phyloP scores from a whole-genome alignment of 345 rosid species.

The Gynandropsis gynandra region DNA sequence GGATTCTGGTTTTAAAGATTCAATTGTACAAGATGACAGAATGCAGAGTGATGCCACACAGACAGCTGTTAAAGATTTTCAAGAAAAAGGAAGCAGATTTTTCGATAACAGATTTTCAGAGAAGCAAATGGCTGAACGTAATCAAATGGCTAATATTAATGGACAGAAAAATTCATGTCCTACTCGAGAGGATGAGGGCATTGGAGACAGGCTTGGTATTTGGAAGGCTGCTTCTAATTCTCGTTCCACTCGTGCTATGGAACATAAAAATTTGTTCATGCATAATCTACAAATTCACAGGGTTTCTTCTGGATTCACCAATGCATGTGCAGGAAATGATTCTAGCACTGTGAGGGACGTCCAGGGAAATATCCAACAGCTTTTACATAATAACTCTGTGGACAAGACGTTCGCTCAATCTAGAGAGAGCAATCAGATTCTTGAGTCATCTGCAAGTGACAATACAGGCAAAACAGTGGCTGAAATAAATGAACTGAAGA shows the following conservation, averaged over 20 bases:
- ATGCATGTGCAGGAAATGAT: slow-evolving; percentile 27
- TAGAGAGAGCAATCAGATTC: slow-evolving; percentile 35
- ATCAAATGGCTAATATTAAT: slow-evolving; percentile 32
- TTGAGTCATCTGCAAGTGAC: slow-evolving; percentile 42
- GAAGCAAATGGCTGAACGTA: slow-evolving; percentile 38
- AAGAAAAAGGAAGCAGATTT: slow-evolving; percentile 36
- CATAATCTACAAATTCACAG: slow-evolving; percentile 32
- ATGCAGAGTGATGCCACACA: slow-evolving; percentile 36
- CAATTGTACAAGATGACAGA: slow-evolving; percentile 31
- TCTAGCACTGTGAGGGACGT: slow-evolving; percentile 27
- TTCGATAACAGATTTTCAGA: slow-evolving; percentile 36
- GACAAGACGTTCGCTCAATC: slow-evolving; percentile 34
- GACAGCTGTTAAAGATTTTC: slow-evolving; percentile 30
- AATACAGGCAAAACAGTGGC: slow-evolving; percentile 28
- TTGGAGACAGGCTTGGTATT: slow-evolving; percentile 32
- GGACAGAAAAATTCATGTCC: slow-evolving; percentile 30
- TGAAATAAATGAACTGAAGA: slow-evolving; percentile 28
- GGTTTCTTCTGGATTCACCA: slow-evolving; percentile 35
- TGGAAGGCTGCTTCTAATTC: slow-evolving; percentile 44
- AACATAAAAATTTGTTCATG: slow-evolving; percentile 28
- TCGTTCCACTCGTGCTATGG: slow-evolving; percentile 26
- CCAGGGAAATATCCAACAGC: slow-evolving; percentile 35
- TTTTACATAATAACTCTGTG: slow-evolving; percentile 38
- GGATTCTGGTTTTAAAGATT: slow-evolving; percentile 15
- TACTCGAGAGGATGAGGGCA: slow-evolving; percentile 33